Evolutionary conservation across 2,329 filamentous ascomycete genomes (phyloP).

Genomic region (Blastomyces gilchristii): DNA sequence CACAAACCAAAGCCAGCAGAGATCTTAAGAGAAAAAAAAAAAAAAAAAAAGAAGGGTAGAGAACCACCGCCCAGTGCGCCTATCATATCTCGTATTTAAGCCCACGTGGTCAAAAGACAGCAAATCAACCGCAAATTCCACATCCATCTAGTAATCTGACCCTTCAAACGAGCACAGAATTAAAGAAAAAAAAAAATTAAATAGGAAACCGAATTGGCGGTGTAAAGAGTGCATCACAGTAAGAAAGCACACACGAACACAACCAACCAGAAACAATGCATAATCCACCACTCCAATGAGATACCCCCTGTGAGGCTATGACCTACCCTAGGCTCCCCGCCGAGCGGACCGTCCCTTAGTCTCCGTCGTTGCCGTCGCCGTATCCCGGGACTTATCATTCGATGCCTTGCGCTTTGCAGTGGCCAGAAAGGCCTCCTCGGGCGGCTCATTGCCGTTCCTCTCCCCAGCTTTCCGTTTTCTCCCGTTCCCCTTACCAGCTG

Average conservation of each 20-base stretch:
- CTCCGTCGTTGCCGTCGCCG: constrained; percentile 21
- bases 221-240: neutral
- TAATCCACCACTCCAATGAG: neutral
- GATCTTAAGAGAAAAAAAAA: neutral
- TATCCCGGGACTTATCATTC: constrained; percentile 12
- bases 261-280: neutral
- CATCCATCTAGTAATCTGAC: neutral
- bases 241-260: neutral
- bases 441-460: constrained; percentile 41
- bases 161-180: neutral
- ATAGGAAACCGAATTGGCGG: neutral
- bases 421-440: constrained; percentile 51
- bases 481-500: constrained; percentile 28
- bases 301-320: neutral
- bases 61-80: neutral
- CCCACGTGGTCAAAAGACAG: neutral
- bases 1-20: neutral
- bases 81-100: constrained; percentile 3
- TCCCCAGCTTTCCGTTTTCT: constrained; percentile 44
- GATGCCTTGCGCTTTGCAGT: constrained; percentile 6
- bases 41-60: neutral
- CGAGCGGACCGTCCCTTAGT: constrained; percentile 16
- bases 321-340: neutral
- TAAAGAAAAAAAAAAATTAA: neutral
- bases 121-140: neutral